These are phyloP conservation scores for Marasmius fiardii DNA, from an alignment of 1,284 basidiomycete species.

Conservation along the genomic window DNA sequence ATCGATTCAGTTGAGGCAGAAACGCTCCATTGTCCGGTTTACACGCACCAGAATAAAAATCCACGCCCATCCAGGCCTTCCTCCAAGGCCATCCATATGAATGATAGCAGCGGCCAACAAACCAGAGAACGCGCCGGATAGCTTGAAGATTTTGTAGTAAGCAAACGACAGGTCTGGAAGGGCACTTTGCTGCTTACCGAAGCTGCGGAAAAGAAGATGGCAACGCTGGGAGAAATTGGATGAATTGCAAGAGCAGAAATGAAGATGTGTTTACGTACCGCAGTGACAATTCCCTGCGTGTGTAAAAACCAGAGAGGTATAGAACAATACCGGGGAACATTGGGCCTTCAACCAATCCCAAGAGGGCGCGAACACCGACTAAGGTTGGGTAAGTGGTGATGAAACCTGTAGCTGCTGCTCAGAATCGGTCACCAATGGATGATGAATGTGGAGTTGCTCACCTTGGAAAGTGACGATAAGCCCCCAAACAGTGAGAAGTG, in stretches of 20 bases:
- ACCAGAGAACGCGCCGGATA: conserved; percentile 60
- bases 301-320: conserved; percentile 52
- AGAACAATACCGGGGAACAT: conserved; percentile 55
- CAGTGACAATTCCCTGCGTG: conserved; percentile 47
- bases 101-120: conserved; percentile 51
- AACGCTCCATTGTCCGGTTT: neutral
- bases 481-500: conserved; percentile 51
- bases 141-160: neutral
- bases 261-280: conserved; percentile 28
- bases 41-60: conserved; percentile 54
- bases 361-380: conserved; percentile 48
- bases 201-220: conserved; percentile 47
- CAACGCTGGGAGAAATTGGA: conserved; percentile 20
- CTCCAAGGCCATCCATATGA: conserved; percentile 46
- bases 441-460: conserved; percentile 15
- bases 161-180: neutral
- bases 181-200: conserved; percentile 31
- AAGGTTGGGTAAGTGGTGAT: conserved; percentile 48
- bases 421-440: neutral
- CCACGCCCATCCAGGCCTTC: conserved; percentile 56
- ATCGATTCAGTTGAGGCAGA: neutral
- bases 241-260: conserved; percentile 3
- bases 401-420: conserved; percentile 33
- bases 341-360: conserved; percentile 54
- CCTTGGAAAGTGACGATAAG: conserved; percentile 47